Conservation (phyloP, 805 yeast genomes). For the Metschnikowia cerradonensis region DNA sequence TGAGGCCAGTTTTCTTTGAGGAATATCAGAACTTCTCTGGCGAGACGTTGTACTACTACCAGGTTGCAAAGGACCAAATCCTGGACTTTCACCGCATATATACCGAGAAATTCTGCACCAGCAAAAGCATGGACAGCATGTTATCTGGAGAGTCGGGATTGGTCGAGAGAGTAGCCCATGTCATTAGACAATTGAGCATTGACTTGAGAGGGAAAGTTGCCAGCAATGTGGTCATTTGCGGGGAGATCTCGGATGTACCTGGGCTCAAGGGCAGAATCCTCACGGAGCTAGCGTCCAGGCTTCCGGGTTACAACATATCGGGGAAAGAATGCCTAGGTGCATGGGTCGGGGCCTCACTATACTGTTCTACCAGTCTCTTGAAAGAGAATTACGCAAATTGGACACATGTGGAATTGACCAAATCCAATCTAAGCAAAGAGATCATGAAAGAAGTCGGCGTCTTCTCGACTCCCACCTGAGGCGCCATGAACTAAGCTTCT, state of each 20-base stretch:
- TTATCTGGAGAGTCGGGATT: not conserved
- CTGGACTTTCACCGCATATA: not conserved
- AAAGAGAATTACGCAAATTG: conserved; percentile 10
- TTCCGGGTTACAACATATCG: conserved; percentile 4
- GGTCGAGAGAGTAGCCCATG: conserved; percentile 2
- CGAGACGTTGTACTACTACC: conserved; percentile 11
- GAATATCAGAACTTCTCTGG: conserved; percentile 7
- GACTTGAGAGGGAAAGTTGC: conserved; percentile 12
- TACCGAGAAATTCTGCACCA: not conserved
- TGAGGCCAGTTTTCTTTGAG: conserved; percentile 5
- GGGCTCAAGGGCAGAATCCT: conserved; percentile 9
- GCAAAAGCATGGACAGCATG: not conserved
- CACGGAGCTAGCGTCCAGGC: conserved; percentile 4
- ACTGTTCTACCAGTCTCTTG: conserved; percentile 17
- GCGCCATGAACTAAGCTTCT: not conserved
- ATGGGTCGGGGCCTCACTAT: conserved; percentile 19
- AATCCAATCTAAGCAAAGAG: not conserved
- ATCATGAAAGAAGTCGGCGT: not conserved
- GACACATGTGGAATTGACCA: conserved; percentile 14
- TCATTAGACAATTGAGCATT: conserved; percentile 4
- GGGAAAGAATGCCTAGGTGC: conserved; percentile 15
- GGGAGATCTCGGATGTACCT: conserved; percentile 5
- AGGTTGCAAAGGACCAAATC: not conserved
- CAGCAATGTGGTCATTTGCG: conserved; percentile 12
- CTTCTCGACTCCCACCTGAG: not conserved